Percentiles rank a stretch among this genome's conserved stretches.
Conservation (phyloP, 768 basidiomycete species). For the Mycena capillaripes region DNA sequence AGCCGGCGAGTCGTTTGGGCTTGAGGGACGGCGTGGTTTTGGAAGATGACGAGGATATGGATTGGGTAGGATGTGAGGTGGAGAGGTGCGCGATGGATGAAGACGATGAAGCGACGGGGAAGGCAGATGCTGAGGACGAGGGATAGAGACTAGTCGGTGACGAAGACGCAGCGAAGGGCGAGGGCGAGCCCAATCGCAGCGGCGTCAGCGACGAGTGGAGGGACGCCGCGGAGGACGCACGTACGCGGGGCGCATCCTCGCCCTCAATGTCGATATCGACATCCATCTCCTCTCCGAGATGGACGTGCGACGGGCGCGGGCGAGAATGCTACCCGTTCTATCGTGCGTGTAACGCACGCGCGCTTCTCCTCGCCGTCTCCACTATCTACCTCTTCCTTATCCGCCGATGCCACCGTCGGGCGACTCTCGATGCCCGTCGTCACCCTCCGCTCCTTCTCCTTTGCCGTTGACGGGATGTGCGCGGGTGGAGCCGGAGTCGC, state of each 20-base stretch:
- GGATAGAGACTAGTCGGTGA: neutral
- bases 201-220: neutral
- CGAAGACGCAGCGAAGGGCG: neutral
- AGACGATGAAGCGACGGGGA: neutral
- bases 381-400: too few relatives aligned
- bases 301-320: neutral
- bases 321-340: neutral
- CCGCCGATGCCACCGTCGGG: too few relatives aligned
- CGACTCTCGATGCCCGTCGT: too few relatives aligned
- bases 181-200: neutral
- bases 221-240: neutral
- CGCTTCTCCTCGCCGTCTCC: too few relatives aligned
- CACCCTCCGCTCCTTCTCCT: too few relatives aligned
- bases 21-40: neutral
- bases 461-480: too few relatives aligned
- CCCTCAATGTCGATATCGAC: too few relatives aligned
- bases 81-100: neutral
- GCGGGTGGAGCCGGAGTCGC: too few relatives aligned
- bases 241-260: neutral
- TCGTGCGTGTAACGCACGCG: too few relatives aligned
- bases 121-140: neutral
- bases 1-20: neutral
- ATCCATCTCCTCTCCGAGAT: neutral
- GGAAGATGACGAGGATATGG: too few relatives aligned
- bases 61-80: too few relatives aligned